Conservation (phyloP, 345 rosid species). For the Salix arbutifolia region DNA sequence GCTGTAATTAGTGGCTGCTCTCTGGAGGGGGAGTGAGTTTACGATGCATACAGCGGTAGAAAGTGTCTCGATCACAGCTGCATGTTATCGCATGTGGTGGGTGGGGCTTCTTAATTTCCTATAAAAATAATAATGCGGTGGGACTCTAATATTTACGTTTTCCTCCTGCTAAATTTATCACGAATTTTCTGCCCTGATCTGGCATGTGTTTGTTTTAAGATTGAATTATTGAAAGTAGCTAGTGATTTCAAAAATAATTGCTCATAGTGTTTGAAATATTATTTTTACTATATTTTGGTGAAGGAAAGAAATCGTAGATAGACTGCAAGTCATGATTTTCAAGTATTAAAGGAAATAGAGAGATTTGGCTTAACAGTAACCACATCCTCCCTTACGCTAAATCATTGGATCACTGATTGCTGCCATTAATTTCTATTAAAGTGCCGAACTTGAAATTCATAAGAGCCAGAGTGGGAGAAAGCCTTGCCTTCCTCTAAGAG, state of each 20-base stretch:
- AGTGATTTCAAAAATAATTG: neutral
- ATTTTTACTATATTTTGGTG: neutral
- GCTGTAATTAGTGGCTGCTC: too few species aligned
- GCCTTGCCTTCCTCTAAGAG: too few species aligned
- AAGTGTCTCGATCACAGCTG: constrained; percentile 4
- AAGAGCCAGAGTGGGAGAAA: too few species aligned
- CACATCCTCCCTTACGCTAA: neutral
- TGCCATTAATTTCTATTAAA: too few species aligned
- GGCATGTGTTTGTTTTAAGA: neutral
- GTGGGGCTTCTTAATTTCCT: neutral
- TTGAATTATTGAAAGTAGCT: neutral
- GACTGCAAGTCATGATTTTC: neutral
- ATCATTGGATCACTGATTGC: too few species aligned
- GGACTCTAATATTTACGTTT: neutral
- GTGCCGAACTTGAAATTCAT: too few species aligned
- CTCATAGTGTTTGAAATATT: neutral
- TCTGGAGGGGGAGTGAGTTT: neutral
- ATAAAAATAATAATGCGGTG: neutral
- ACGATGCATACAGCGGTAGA: neutral
- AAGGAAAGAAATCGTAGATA: neutral
- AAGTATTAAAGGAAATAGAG: neutral
- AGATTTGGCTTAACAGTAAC: neutral
- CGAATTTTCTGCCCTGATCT: neutral
- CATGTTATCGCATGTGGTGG: constrained; percentile 1
- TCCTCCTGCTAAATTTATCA: neutral